Evolutionary conservation across 2,329 filamentous ascomycete species (phyloP).

Genomic region (Aspergillus nomiae): DNA sequence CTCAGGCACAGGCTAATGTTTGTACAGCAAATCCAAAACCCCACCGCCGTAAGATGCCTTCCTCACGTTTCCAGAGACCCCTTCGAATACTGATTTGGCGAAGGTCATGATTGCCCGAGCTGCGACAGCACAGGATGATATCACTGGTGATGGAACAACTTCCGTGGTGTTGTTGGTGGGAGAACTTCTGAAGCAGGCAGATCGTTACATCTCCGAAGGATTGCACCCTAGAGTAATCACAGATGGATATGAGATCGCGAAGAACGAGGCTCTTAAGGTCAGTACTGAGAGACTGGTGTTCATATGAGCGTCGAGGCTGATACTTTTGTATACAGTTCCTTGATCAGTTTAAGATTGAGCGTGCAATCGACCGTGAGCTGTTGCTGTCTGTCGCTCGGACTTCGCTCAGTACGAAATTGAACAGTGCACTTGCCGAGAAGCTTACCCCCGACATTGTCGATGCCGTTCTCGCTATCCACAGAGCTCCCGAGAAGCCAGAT

Average conservation of each 20-base stretch:
- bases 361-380: slow-evolving; percentile 89
- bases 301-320: slow-evolving; percentile 17
- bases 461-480: slow-evolving; percentile 91
- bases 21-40: slow-evolving; percentile 86
- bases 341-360: slow-evolving; percentile 86
- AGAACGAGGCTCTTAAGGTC: slow-evolving; percentile 86
- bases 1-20: slow-evolving; percentile 32
- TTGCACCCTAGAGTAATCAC: slow-evolving; percentile 95
- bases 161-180: slow-evolving; percentile 94
- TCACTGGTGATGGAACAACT: slow-evolving; percentile 96
- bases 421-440: slow-evolving; percentile 81
- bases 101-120: slow-evolving; percentile 72
- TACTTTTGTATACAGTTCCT: slow-evolving; percentile 66
- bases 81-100: slow-evolving; percentile 24
- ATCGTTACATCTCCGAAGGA: slow-evolving; percentile 95
- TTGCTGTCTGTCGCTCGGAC: slow-evolving; percentile 91
- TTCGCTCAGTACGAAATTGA: slow-evolving; percentile 93
- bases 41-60: slow-evolving; percentile 71
- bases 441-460: slow-evolving; percentile 96
- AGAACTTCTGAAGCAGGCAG: slow-evolving; percentile 95
- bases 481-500: slow-evolving; percentile 87
- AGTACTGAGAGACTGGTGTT: slow-evolving; percentile 6
- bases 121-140: slow-evolving; percentile 96
- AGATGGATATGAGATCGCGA: slow-evolving; percentile 96
- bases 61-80: slow-evolving; percentile 3